Percentiles rank a stretch among this genome's conserved stretches.
Evolutionary conservation across 2,329 filamentous ascomycete genomes (phyloP).

Genomic region (Cordyceps cateniannulata): DNA sequence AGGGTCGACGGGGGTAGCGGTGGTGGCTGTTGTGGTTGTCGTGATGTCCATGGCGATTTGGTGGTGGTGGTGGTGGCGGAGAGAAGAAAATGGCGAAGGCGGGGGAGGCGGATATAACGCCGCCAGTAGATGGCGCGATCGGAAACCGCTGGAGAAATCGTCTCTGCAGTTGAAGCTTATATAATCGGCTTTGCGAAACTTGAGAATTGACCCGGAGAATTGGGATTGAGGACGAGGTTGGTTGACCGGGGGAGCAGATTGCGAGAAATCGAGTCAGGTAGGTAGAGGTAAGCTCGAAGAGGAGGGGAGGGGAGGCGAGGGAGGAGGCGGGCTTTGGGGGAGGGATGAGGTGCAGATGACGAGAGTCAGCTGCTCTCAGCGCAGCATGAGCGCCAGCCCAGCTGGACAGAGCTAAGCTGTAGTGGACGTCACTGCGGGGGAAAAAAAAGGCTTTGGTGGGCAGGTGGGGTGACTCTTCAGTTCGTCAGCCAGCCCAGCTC

Average conservation of each 20-base stretch:
- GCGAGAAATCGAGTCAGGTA: too few relatives aligned
- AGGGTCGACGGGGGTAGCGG: slow-evolving; percentile 33
- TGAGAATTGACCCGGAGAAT: not conserved
- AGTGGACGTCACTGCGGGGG: not conserved
- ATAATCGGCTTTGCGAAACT: not conserved
- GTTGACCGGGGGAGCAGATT: not conserved
- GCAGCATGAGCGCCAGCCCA: not conserved
- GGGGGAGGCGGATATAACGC: not conserved
- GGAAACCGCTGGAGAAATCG: not conserved
- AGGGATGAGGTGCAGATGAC: slow-evolving; percentile 6
- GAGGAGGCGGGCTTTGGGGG: not conserved
- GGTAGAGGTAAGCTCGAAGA: not conserved
- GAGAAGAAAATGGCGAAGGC: not conserved
- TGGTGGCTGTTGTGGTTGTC: not conserved
- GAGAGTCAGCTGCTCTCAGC: not conserved
- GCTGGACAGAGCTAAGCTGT: not conserved
- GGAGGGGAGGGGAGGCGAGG: not conserved
- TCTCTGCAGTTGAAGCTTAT: not conserved
- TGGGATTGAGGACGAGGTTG: not conserved
- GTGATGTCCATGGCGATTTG: not conserved
- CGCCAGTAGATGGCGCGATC: not conserved
- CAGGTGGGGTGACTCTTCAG: too few relatives aligned
- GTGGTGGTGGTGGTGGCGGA: not conserved
- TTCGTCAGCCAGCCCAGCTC: not conserved
- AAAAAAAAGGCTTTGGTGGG: not conserved